Evolutionary conservation across 768 basidiomycete species (phyloP).

Genomic region (Psilocybe sp.): DNA sequence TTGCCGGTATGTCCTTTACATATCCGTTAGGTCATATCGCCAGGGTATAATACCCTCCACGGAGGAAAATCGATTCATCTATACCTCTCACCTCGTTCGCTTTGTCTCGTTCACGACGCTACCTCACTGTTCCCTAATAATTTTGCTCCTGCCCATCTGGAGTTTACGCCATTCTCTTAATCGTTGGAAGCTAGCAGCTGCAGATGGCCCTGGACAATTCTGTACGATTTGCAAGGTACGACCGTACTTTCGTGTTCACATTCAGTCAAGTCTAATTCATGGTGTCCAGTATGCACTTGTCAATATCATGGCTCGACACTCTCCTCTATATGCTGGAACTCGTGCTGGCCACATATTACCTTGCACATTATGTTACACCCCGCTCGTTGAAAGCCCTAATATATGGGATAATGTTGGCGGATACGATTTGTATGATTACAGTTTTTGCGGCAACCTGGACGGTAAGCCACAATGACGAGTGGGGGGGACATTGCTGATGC

Average conservation of each 20-base stretch:
- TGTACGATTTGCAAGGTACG: constrained; percentile 7
- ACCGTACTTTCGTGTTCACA: constrained; percentile 1
- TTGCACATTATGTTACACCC: constrained; percentile 16
- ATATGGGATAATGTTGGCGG: constrained; percentile 14
- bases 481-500: background rate
- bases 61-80: too few relatives aligned
- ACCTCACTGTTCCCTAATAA: too few relatives aligned
- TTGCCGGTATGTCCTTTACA: too few relatives aligned
- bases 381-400: constrained; percentile 12
- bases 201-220: too few relatives aligned
- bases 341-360: constrained; percentile 20
- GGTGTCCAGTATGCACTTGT: constrained; percentile 12
- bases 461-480: constrained; percentile 10
- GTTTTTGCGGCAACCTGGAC: constrained; percentile 19
- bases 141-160: too few relatives aligned
- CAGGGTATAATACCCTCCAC: too few relatives aligned
- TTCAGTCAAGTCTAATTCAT: background rate
- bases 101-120: too few relatives aligned
- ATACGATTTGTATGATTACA: constrained; percentile 17
- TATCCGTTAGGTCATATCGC: too few relatives aligned
- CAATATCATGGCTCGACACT: constrained; percentile 21
- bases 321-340: constrained; percentile 22
- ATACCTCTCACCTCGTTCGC: too few relatives aligned
- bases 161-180: too few relatives aligned
- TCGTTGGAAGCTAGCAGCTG: too few relatives aligned